phyloP scores from a whole-genome alignment of 1,284 basidiomycete genomes.

The Tilletiopsis washingtonensis region DNA sequence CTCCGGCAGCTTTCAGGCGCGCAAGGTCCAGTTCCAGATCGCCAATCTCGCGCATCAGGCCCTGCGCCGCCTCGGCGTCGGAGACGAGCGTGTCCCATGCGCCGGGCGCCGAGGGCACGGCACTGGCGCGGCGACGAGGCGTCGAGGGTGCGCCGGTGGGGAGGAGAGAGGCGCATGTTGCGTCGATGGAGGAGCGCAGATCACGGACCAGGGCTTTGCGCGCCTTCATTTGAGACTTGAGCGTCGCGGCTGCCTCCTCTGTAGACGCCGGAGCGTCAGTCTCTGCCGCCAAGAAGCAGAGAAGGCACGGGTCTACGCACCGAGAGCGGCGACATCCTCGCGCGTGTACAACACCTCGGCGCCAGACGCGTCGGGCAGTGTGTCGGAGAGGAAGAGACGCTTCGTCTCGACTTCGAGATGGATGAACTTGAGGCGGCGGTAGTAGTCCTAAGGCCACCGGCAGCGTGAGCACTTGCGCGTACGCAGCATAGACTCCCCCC shows the following conservation, averaged over 20 bases:
- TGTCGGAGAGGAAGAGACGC: not conserved
- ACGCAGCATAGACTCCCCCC: not conserved
- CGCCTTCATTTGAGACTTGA: not conserved
- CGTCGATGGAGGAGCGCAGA: not conserved
- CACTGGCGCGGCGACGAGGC: too few relatives aligned
- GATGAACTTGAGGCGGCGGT: not conserved
- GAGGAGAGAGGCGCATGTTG: not conserved
- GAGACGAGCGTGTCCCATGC: not conserved
- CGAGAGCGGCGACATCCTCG: not conserved
- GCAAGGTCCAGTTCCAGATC: not conserved
- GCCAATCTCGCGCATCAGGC: not conserved
- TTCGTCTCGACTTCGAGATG: not conserved
- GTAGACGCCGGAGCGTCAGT: not conserved
- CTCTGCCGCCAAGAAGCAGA: not conserved
- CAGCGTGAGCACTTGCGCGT: not conserved
- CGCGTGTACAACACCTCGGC: not conserved
- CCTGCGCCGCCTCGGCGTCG: not conserved
- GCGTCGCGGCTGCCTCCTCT: not conserved
- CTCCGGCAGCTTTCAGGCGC: not conserved
- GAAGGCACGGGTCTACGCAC: not conserved
- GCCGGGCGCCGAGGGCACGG: not conserved
- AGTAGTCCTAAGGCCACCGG: too few relatives aligned
- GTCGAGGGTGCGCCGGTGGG: not conserved
- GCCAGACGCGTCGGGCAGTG: not conserved
- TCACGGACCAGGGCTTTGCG: not conserved